These are phyloP conservation scores for Linnemannia exigua DNA, from an alignment of 192 early-diverging fungal genomes.

Conservation along the genomic window DNA sequence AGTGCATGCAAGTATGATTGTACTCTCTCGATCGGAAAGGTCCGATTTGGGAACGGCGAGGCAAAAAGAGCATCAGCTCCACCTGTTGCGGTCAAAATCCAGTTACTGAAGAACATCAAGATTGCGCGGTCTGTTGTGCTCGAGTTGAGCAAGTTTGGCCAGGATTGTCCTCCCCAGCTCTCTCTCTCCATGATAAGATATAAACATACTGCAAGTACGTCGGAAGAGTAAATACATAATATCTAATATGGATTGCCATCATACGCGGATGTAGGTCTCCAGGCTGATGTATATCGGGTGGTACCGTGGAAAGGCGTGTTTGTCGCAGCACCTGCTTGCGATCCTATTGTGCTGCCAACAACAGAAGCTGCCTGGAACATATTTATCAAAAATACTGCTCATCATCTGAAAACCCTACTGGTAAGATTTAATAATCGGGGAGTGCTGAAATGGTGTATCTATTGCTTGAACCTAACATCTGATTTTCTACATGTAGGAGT, in stretches of 20 bases:
- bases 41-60: constrained; percentile 8
- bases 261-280: constrained; percentile 14
- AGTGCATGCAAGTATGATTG: constrained; percentile 16
- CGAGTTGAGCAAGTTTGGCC: constrained; percentile 13
- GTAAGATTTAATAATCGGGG: background rate
- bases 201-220: background rate
- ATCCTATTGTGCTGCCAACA: constrained; percentile 11
- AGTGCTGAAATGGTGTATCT: background rate
- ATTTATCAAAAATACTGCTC: constrained; percentile 16
- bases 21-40: constrained; percentile 10
- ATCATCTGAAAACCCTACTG: constrained; percentile 13
- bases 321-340: constrained; percentile 8
- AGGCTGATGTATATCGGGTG: constrained; percentile 4
- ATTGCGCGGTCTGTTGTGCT: constrained; percentile 17
- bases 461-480: background rate
- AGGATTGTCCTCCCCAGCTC: constrained; percentile 14
- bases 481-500: constrained; percentile 11
- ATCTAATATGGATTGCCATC: background rate
- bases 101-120: constrained; percentile 7
- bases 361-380: constrained; percentile 7
- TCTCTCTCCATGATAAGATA: constrained; percentile 5
- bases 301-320: constrained; percentile 15
- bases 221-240: background rate
- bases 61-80: constrained; percentile 12
- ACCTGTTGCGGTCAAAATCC: constrained; percentile 7